Evolutionary conservation across 2,329 filamentous ascomycete species (phyloP), one percentile per base, ranked within the genome.

Genomic region (Fusarium guadeloupense): DNA sequence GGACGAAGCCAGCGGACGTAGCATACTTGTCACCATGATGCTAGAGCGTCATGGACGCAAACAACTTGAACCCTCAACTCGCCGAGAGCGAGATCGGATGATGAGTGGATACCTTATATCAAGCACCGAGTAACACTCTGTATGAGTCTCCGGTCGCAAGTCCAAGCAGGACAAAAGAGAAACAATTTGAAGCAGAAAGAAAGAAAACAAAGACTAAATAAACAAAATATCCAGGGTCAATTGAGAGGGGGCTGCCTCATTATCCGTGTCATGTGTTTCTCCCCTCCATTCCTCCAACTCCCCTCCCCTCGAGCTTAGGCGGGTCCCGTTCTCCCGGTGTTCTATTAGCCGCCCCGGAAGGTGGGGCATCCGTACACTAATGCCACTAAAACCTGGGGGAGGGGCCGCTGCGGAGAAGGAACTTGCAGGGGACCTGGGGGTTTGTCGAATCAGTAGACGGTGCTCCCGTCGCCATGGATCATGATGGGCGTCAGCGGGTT

Each of bases 21-120:
- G 65, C 51, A 75, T 57, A 56, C 67, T 70, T 41, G 72, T 69
- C 58, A 74, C 71, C 75, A 77, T 77, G 62, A 68, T 66, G 67
- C 59, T 48, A 44, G 53, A 63, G 65, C 59, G 56, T 70, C 72
- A 75, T 75, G 48, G 62, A 43, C 38, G 51, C 54, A 13, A 14
- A 30, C 10, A 26, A 26, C 23, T 25, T 25, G 6, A 25, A 25
- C 5, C n/a, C 10, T 30, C 9, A 14, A 30, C 28, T 14, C 14
- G 28, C 13, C 28, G 33, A 55, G 44, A 58, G 49, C 64, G 52
- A 67, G 46, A 57, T 57, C 56, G 48, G 34, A 48, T 25, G 30
- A 47, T 34, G 31, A 54, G 52, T 57, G 52, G 57, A 40, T 41
- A 58, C 21, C 23, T 21, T 40, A 38, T 38, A 16, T 54, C 21